Percentiles rank a stretch among this genome's conserved stretches.
These are phyloP conservation scores for Nannochloropsis gaditana DNA, from an alignment of 108 stramenopile genomes.

Conservation along the genomic window DNA sequence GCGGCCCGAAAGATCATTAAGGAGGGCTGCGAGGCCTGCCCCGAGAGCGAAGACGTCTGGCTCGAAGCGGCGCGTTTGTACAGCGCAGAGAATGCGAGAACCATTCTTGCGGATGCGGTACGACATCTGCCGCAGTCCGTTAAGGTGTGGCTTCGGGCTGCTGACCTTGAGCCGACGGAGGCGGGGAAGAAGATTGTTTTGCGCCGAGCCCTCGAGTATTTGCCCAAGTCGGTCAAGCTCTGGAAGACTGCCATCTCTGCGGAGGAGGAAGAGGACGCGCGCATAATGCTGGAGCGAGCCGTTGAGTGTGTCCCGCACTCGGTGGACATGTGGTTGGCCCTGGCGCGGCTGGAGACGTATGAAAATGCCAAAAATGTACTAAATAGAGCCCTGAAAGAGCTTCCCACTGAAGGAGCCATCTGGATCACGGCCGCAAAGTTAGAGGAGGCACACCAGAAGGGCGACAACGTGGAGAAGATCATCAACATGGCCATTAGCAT, in stretches of 20 bases:
- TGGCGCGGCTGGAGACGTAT: slow-evolving; percentile 93
- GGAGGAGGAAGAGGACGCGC: slow-evolving; percentile 73
- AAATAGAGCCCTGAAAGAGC: slow-evolving; percentile 76
- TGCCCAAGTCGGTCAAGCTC: slow-evolving; percentile 72
- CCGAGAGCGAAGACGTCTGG: slow-evolving; percentile 92
- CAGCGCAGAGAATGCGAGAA: slow-evolving; percentile 70
- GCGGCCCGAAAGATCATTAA: slow-evolving; percentile 91
- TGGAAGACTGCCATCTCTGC: neutral
- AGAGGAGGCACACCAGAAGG: slow-evolving; percentile 82
- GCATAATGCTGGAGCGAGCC: slow-evolving; percentile 78
- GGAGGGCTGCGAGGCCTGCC: slow-evolving; percentile 89
- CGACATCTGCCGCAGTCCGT: slow-evolving; percentile 52
- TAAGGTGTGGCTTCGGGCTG: slow-evolving; percentile 62
- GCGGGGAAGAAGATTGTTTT: slow-evolving; percentile 76
- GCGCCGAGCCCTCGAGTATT: slow-evolving; percentile 81
- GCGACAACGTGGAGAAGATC: slow-evolving; percentile 41
- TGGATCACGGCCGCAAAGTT: slow-evolving; percentile 95
- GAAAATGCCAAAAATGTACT: slow-evolving; percentile 89
- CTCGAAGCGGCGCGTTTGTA: slow-evolving; percentile 93
- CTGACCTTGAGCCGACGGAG: slow-evolving; percentile 49
- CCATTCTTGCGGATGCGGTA: slow-evolving; percentile 67
- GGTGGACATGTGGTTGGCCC: slow-evolving; percentile 95
- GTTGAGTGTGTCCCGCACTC: slow-evolving; percentile 90
- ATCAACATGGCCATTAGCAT: slow-evolving; percentile 43
- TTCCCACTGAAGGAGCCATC: slow-evolving; percentile 80